Percentiles rank a stretch among this genome's conserved stretches.
phyloP scores from a whole-genome alignment of 2,329 filamentous ascomycete genomes.

The Dactylella cylindrospora region DNA sequence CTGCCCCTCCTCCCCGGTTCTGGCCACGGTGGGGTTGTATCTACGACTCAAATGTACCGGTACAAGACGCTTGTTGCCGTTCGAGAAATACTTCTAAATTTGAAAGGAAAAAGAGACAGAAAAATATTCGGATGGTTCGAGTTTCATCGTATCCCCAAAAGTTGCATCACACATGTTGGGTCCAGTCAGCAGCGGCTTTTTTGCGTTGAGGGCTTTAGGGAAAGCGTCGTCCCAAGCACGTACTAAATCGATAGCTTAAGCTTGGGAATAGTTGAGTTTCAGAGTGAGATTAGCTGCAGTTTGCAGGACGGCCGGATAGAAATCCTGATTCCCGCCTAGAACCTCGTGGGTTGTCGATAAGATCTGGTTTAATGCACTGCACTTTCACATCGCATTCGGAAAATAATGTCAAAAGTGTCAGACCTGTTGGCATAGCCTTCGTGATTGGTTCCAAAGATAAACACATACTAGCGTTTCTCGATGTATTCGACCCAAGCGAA shows the following conservation, averaged over 20 bases:
- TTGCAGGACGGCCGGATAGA: constrained; percentile 20
- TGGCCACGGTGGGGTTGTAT: too few species aligned
- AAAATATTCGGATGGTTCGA: too few species aligned
- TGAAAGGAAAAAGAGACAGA: constrained; percentile 6
- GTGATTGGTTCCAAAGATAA: not conserved
- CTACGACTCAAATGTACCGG: constrained; percentile 13
- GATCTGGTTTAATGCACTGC: constrained; percentile 18
- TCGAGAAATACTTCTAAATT: constrained; percentile 36
- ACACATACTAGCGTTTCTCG: not conserved
- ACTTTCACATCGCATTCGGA: constrained; percentile 31
- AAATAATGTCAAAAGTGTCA: constrained; percentile 30
- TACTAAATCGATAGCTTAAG: constrained; percentile 9
- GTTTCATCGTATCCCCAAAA: constrained; percentile 27
- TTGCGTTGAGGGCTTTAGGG: constrained; percentile 22
- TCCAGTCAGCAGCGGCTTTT: constrained; percentile 17
- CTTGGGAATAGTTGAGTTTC: constrained; percentile 9
- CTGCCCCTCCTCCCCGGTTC: too few species aligned
- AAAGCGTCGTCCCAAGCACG: constrained; percentile 10
- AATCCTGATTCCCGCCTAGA: constrained; percentile 34
- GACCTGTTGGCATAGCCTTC: constrained; percentile 5
- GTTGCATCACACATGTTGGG: not conserved
- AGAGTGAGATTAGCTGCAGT: constrained; percentile 21
- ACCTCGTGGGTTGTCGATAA: constrained; percentile 31
- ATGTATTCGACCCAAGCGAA: not conserved
- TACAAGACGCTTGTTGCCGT: constrained; percentile 6